These are phyloP conservation scores for Chytridium lagenaria DNA, from an alignment of 371 early-diverging fungal genomes.

Conservation along the genomic window DNA sequence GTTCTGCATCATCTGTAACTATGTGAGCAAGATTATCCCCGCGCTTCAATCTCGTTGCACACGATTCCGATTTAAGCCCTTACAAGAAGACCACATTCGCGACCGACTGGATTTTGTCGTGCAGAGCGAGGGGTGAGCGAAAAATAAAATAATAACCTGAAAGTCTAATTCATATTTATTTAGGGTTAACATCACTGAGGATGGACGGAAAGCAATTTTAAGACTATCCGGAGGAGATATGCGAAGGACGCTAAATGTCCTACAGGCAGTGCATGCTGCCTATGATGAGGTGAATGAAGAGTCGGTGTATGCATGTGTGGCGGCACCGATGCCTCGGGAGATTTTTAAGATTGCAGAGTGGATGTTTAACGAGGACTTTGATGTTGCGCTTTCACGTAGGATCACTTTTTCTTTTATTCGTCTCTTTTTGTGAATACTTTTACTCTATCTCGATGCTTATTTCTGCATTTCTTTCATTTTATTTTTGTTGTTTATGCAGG, in stretches of 20 bases:
- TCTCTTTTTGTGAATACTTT: slow-evolving; percentile 3
- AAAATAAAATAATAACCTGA: slow-evolving; percentile 1
- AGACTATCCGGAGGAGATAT: slow-evolving; percentile 92
- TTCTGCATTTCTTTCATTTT: neutral
- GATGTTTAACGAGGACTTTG: slow-evolving; percentile 82
- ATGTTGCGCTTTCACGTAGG: slow-evolving; percentile 74
- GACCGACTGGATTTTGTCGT: slow-evolving; percentile 76
- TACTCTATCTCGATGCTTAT: neutral
- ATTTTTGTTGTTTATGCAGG: slow-evolving; percentile 50
- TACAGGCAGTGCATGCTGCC: slow-evolving; percentile 86
- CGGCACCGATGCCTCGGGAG: slow-evolving; percentile 88
- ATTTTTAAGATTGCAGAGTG: slow-evolving; percentile 79
- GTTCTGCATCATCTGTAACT: slow-evolving; percentile 99
- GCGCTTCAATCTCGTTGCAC: slow-evolving; percentile 99
- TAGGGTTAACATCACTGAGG: slow-evolving; percentile 79
- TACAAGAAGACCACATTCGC: slow-evolving; percentile 78
- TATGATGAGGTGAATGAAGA: slow-evolving; percentile 76
- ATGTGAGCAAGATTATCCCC: slow-evolving; percentile 97
- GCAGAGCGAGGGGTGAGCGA: slow-evolving; percentile 69
- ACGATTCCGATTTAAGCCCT: slow-evolving; percentile 95
- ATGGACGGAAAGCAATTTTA: slow-evolving; percentile 82
- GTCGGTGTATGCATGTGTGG: slow-evolving; percentile 89
- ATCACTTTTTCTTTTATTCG: slow-evolving; percentile 3
- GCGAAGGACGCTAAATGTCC: slow-evolving; percentile 94
- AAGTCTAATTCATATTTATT: neutral